Evolutionary conservation across 768 basidiomycete species (phyloP), one percentile per base, ranked within the genome.

Genomic region (Macrolepiota fuliginosa): DNA sequence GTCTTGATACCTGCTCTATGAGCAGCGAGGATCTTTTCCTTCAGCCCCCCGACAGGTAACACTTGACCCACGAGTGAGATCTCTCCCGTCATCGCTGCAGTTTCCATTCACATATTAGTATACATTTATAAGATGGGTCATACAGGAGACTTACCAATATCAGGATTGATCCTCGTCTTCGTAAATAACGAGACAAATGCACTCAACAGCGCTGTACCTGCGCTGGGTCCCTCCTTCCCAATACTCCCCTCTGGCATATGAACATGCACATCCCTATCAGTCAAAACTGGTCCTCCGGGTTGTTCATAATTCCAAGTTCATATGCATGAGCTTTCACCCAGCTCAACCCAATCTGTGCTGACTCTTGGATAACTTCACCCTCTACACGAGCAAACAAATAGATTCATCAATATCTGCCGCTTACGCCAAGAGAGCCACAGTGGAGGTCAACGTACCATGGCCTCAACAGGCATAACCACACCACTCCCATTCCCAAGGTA

Each of bases 301-400:
- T 80, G 52, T 81, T 72, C 5, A 94, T 94, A 68, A 98, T 91
- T 2, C 95, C 94, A 11, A 98, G 83, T 54, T 91, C 88, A 70
- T 83, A 90, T 12, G 97, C 93, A 70, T 98, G 92, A 9, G 88
- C 80, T 72, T 95, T 96, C 42, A 96, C 90, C 90, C 92, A 98
- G 69, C 90, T 91, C 62, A 98, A 75, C 4, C 90, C 94, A 65
- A 99, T 97, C 72, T 97, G 94, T 1, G 96, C 95, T 64, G 91
- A 93, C 76, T 98, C 97, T 39, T 93, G 84, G 72, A 99, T 98
- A 63, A 98, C 97, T 68, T 99, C 97, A 47, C 96, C 96, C n/a
- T 88, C 94, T 95, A 71, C 19, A n/a, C n/a, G 56, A n/a, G n/a
- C n/a, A n/a, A n/a, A n/a, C n/a, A n/a, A n/a, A n/a, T n/a, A n/a